A percentile compares a stretch with the other conserved stretches of the same genome.
Evolutionary conservation across 2,329 filamentous ascomycete genomes (phyloP).

Genomic region (Apiospora saccharicola): DNA sequence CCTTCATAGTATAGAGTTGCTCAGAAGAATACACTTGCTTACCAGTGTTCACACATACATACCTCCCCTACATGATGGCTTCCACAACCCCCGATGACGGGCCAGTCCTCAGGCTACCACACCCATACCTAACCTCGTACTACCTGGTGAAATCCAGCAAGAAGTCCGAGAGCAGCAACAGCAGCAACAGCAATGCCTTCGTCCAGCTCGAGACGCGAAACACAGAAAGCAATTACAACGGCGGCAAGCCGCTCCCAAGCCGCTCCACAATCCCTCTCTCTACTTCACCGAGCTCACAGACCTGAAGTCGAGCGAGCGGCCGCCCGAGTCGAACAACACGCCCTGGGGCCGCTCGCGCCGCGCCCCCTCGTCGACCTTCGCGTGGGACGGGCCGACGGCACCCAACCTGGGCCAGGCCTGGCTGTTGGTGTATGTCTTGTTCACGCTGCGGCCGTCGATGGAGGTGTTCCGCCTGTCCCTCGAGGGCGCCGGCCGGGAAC

Average conservation of each 20-base stretch:
- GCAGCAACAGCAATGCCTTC: constrained; percentile 32
- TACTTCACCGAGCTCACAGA: constrained; percentile 55
- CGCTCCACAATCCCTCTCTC: constrained; percentile 46
- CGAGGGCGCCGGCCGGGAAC: constrained; percentile 46
- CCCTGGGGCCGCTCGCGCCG: constrained; percentile 64
- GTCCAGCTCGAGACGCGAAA: constrained; percentile 46
- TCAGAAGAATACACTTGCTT: not conserved
- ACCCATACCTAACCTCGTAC: constrained; percentile 58
- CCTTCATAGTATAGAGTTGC: not conserved
- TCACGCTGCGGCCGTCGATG: constrained; percentile 56
- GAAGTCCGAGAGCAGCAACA: constrained; percentile 30
- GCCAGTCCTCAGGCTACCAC: constrained; percentile 56
- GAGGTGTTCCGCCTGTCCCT: constrained; percentile 59
- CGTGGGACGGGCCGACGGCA: constrained; percentile 50
- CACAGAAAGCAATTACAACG: constrained; percentile 36
- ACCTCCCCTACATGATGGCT: constrained; percentile 33
- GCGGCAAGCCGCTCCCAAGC: constrained; percentile 41
- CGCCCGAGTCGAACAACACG: constrained; percentile 60
- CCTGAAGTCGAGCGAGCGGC: constrained; percentile 58
- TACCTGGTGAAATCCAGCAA: constrained; percentile 46
- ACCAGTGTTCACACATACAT: not conserved
- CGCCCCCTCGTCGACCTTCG: constrained; percentile 54
- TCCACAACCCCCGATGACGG: constrained; percentile 42
- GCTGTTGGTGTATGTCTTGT: constrained; percentile 60
- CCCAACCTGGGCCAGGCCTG: constrained; percentile 60